These are phyloP conservation scores for Calonectria crousiana DNA, from an alignment of 2,329 filamentous ascomycete species.

Conservation along the genomic window DNA sequence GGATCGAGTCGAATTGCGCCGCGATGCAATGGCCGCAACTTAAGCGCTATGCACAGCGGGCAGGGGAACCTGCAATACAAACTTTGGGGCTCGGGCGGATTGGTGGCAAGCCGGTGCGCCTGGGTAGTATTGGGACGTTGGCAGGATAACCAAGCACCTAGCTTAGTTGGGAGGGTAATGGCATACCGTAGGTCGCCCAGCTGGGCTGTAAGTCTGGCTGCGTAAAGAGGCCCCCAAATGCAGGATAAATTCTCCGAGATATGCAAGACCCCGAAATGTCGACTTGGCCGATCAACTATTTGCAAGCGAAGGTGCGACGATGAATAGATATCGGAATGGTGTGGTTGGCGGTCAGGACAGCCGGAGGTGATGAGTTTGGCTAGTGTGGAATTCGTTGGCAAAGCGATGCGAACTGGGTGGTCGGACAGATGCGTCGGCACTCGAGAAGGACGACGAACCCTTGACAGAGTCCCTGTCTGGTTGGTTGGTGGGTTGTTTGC, in stretches of 20 bases:
- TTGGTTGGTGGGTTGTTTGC: conserved; percentile 10
- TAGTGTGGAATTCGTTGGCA: not conserved
- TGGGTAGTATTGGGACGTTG: not conserved
- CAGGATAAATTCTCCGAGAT: conserved; percentile 10
- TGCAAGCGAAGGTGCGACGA: not conserved
- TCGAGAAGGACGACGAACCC: not conserved
- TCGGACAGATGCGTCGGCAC: not conserved
- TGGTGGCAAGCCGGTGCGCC: not conserved
- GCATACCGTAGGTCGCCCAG: not conserved
- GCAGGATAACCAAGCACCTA: not conserved
- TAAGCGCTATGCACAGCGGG: not conserved
- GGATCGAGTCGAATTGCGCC: not conserved
- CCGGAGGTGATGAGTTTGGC: not conserved
- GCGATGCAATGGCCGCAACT: not conserved
- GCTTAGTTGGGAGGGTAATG: conserved; percentile 3
- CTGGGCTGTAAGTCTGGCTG: not conserved
- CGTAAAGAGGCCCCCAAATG: not conserved
- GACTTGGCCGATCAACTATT: not conserved
- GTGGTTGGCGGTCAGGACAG: conserved; percentile 1
- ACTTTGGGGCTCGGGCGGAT: not conserved
- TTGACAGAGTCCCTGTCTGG: not conserved
- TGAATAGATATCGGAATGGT: not conserved
- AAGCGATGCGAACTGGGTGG: not conserved
- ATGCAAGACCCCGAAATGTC: not conserved
- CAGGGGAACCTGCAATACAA: not conserved